A percentile compares a stretch with the other conserved stretches of the same genome.
phyloP scores from a whole-genome alignment of 2,329 filamentous ascomycete species.

The Curvularia eragrostidis region DNA sequence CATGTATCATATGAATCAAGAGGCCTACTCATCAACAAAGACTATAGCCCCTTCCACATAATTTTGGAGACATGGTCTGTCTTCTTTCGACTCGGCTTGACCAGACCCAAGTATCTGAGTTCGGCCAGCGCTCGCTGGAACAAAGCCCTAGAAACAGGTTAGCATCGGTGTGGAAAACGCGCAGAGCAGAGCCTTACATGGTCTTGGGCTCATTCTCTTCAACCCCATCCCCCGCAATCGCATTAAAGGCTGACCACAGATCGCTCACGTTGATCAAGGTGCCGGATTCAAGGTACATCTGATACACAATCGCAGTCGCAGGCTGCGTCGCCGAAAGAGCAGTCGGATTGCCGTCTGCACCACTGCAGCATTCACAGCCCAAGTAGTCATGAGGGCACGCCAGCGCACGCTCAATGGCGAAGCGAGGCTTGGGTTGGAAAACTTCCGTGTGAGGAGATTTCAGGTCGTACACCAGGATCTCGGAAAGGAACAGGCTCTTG shows the following conservation, averaged over 20 bases:
- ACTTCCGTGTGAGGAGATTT: constrained; percentile 73
- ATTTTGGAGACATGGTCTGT: constrained; percentile 89
- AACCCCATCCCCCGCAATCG: constrained; percentile 62
- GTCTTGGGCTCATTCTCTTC: constrained; percentile 58
- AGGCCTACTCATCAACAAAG: not conserved
- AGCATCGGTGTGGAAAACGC: not conserved
- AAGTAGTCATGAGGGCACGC: constrained; percentile 78
- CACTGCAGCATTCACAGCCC: constrained; percentile 71
- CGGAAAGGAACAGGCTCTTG: constrained; percentile 66
- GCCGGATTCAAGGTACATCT: constrained; percentile 79
- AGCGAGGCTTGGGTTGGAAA: constrained; percentile 75
- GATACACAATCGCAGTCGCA: constrained; percentile 75
- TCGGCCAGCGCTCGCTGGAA: constrained; percentile 90
- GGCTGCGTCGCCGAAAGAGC: constrained; percentile 68
- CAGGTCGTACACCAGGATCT: constrained; percentile 78
- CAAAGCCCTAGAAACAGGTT: constrained; percentile 59
- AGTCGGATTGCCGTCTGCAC: constrained; percentile 46
- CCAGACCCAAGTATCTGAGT: constrained; percentile 81
- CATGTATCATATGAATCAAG: constrained; percentile 17
- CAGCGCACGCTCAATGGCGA: constrained; percentile 74
- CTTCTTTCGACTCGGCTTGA: constrained; percentile 90
- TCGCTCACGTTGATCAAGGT: constrained; percentile 79
- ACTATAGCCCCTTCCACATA: constrained; percentile 74
- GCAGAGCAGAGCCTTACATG: constrained; percentile 43
- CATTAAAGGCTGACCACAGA: constrained; percentile 77